Evolutionary conservation across 1,139 yeast species (phyloP), one percentile per base, ranked within the genome.

Genomic region (Groenewaldozyma auringiensis): DNA sequence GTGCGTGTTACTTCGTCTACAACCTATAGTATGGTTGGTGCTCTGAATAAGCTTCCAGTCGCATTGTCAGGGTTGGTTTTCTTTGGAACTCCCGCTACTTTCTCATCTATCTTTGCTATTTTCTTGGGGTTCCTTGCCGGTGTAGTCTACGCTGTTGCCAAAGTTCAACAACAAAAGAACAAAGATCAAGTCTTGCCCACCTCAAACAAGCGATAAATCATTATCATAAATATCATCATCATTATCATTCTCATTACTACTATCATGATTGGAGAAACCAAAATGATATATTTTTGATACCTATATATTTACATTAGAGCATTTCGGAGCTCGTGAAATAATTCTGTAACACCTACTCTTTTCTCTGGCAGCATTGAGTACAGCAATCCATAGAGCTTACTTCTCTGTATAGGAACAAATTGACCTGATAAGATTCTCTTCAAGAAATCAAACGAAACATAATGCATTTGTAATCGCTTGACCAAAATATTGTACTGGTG

Each of bases 1-100:
- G 95, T 92, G 53, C 86, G 98, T 72, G 97, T 89, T 54, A 94
- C 98, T 40, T 87, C 96, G 17, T 88, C 97, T 31, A 92, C 98
- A 49, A 92, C 98, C 47, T 92, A 92, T 72, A 86, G 96, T 45
- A 92, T 92, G 98, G 97, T 92, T 53, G 98, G 98, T 64, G 98
- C 98, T 46, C 79, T 92, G 68, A 92, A 92, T 78, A 94, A 94
- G 74, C 79, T 92, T 62, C 98, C 98, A 61, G 87, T 94, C 62
- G 98, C 98, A 21, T 75, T 94, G 51, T 82, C 95, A 32, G 98
- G 98, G 39, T 78, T 94, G 63, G 65, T 92, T 54, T 92, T 92
- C 76, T 92, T 89, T 63, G 95, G 87, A 59, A 94, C 95, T 50
- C 94, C 95, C 49, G 87, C 83, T 63, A 92, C 94, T 72, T 86